These are phyloP conservation scores for Gnomoniopsis smithogilvyi DNA, from an alignment of 2,329 filamentous ascomycete species.

Conservation along the genomic window DNA sequence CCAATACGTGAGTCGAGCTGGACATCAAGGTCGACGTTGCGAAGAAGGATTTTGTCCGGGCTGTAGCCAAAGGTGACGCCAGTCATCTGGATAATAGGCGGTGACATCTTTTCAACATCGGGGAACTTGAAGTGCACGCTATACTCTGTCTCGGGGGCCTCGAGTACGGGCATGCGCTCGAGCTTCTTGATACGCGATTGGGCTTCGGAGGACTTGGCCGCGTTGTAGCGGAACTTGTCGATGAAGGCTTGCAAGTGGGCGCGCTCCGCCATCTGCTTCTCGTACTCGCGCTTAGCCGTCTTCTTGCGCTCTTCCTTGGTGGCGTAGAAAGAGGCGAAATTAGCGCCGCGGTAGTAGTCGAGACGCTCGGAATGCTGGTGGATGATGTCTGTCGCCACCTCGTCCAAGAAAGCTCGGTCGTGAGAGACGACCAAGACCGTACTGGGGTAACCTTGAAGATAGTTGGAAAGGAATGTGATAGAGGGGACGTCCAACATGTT, in stretches of 20 bases:
- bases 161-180: conserved; percentile 91
- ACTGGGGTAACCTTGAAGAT: conserved; percentile 90
- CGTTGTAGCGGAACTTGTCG: conserved; percentile 99
- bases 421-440: conserved; percentile 96
- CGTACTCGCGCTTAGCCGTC: conserved; percentile 94
- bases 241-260: conserved; percentile 97
- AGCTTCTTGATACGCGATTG: conserved; percentile 99
- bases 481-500: conserved; percentile 99
- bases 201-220: conserved; percentile 95
- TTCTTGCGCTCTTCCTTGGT: conserved; percentile 97
- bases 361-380: conserved; percentile 96
- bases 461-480: conserved; percentile 95
- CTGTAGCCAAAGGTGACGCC: conserved; percentile 88
- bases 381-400: conserved; percentile 98
- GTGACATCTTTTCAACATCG: conserved; percentile 94
- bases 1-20: conserved; percentile 97
- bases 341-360: conserved; percentile 97
- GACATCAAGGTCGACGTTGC: conserved; percentile 89
- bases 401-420: conserved; percentile 98
- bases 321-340: conserved; percentile 96
- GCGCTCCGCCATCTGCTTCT: conserved; percentile 93
- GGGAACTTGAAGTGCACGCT: conserved; percentile 96
- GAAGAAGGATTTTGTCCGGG: conserved; percentile 73
- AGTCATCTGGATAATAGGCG: conserved; percentile 96
- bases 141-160: conserved; percentile 90